Conservation (phyloP, 140 eudicot genomes). For the Bidens hawaiensis region DNA sequence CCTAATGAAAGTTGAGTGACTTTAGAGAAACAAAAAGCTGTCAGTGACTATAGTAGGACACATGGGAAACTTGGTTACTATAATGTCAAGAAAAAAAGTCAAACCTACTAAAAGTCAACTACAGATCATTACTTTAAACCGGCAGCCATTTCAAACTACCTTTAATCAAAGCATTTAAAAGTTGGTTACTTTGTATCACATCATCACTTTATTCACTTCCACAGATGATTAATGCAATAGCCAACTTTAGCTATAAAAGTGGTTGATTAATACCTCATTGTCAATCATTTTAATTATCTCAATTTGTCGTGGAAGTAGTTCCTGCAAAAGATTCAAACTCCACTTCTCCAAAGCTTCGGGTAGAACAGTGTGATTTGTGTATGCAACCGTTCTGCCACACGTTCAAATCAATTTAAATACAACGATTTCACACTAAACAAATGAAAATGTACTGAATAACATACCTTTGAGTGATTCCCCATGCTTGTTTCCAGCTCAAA, state of each 20-base stretch:
- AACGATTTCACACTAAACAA: not conserved
- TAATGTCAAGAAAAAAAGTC: no score
- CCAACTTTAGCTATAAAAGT: not conserved
- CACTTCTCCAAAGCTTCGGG: conserved; percentile 84
- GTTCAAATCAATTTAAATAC: conserved; percentile 3
- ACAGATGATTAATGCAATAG: not conserved
- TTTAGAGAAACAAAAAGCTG: no score
- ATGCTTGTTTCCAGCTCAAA: conserved; percentile 71
- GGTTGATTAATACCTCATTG: conserved; percentile 41
- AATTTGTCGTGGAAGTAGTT: conserved; percentile 75
- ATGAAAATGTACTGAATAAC: not conserved
- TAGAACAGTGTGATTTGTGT: conserved; percentile 77
- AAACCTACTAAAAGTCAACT: not conserved
- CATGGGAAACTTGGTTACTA: no score
- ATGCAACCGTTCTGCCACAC: conserved; percentile 62
- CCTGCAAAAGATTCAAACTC: conserved; percentile 55
- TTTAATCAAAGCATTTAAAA: not conserved
- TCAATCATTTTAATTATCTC: conserved; percentile 62
- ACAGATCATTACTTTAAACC: not conserved
- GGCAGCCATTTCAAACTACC: not conserved
- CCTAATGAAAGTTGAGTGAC: no score
- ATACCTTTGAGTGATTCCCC: conserved; percentile 68
- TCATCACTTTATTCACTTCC: no score
- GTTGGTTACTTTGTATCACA: not conserved
- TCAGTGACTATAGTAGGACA: no score